These are phyloP conservation scores for Euphorbia schlechtendalii DNA, from an alignment of 441 rosid species.

Conservation along the genomic window DNA sequence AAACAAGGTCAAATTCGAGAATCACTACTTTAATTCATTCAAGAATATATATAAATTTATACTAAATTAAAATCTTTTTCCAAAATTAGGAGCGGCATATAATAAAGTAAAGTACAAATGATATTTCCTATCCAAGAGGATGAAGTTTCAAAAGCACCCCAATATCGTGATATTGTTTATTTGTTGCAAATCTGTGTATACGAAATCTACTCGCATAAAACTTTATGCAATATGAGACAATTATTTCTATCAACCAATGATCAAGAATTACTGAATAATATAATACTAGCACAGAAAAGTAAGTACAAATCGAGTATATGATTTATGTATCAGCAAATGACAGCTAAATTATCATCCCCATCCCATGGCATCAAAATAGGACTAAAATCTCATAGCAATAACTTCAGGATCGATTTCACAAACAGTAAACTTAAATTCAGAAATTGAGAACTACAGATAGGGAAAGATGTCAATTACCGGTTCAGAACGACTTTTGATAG, in stretches of 20 bases:
- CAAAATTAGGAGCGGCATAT: too few species aligned
- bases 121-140: too few species aligned
- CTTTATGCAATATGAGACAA: background rate
- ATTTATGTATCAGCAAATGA: slow-evolving; percentile 2
- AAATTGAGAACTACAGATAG: slow-evolving; percentile 7
- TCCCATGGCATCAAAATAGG: background rate
- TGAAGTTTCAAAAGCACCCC: background rate
- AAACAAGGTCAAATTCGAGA: slow-evolving; percentile 18
- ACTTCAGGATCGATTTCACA: slow-evolving; percentile 2
- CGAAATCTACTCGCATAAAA: background rate
- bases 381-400: background rate
- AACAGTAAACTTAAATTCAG: background rate
- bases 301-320: background rate
- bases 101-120: too few species aligned
- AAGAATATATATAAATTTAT: slow-evolving; percentile 2
- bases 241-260: background rate
- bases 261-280: background rate
- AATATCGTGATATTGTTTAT: background rate
- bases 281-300: background rate
- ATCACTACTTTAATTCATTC: slow-evolving; percentile 6
- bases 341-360: background rate
- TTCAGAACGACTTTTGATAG: slow-evolving; percentile 83
- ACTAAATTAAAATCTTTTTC: background rate
- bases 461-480: slow-evolving; percentile 51
- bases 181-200: background rate